Base-by-base conservation (phyloP, 352 stramenopile species). In the Pythium coloratum region DNA sequence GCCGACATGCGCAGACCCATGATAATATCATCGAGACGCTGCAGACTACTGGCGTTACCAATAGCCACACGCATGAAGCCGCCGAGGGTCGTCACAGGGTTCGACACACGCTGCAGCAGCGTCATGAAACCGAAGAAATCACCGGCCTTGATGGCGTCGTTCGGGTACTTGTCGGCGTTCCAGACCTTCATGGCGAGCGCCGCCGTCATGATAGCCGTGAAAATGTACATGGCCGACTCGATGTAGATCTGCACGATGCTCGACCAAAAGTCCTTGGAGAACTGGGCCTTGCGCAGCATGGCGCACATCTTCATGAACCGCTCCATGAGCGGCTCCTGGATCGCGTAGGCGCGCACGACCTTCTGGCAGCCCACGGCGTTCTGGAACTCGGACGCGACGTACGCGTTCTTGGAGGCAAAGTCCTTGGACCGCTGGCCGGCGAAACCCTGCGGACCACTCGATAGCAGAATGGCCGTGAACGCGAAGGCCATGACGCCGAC, bases 231-330 rank as follows among this genome's bases (percentile, higher is more conserved):
- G 26, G 84, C 85, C 42, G 84, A 93, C 65, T 95, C 87, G 55
- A 96, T 92, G 78, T 96, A 94, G 56, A 96, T 96, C 73, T 96
- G 88, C 63, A 96, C 88, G 55, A 96, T 82, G 62, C 86, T 92
- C 34, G 86, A 91, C 88, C 88, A 96, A 54, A 96, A 94, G 60
- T 95, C 86, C 67, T 95, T 96, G 26, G 76, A 88, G 72, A 96
- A 95, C 71, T 95, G 86, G 66, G 88, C 91, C 65, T 91, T 93
- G 40, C 86, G 77, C 64, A 96, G 62, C 33, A 67, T 71, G 5
- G 60, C 66, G 54, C 78, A 89, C 24, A 85, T 92, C 54, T 85
- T 86, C 47, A 76, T 79, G 62, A 96, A 95, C 6, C 82, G 82
- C 5, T 68, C 70, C 36, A 94, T 80, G 20, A 96, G 82, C 33